Evolutionary conservation across 768 basidiomycete species (phyloP).

Genomic region (Chalciporus sphaerocephalus): DNA sequence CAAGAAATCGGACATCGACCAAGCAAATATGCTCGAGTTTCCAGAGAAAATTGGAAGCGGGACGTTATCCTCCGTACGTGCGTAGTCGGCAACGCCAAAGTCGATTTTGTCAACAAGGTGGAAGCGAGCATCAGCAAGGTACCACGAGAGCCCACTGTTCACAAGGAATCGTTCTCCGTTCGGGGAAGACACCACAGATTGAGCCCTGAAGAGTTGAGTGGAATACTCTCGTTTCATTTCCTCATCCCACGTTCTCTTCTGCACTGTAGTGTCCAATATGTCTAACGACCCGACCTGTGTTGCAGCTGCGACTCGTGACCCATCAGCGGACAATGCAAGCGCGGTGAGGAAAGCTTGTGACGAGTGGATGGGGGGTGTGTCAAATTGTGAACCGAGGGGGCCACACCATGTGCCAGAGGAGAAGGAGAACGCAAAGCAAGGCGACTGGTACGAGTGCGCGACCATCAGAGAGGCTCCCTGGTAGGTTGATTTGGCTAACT

Average conservation of each 20-base stretch:
- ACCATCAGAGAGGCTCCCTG: background rate
- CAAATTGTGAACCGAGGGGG: background rate
- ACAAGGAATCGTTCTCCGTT: slow-evolving; percentile 9
- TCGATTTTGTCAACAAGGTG: slow-evolving; percentile 7
- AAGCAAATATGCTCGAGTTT: slow-evolving; percentile 8
- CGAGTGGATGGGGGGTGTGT: background rate
- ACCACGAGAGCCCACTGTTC: background rate
- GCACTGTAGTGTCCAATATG: slow-evolving; percentile 8
- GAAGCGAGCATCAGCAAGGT: slow-evolving; percentile 1
- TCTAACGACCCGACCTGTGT: slow-evolving; percentile 2
- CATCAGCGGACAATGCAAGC: slow-evolving; percentile 19
- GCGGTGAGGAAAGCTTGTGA: slow-evolving; percentile 2
- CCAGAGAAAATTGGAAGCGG: slow-evolving; percentile 5
- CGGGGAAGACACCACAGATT: slow-evolving; percentile 3
- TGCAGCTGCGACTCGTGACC: slow-evolving; percentile 12
- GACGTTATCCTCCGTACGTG: background rate
- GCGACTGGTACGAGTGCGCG: slow-evolving; percentile 1
- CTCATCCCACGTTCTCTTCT: slow-evolving; percentile 8
- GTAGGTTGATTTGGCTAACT: background rate
- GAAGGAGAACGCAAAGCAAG: slow-evolving; percentile 6
- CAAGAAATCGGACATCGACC: slow-evolving; percentile 1
- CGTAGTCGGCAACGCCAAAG: background rate
- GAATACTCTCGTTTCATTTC: background rate
- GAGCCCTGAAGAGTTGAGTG: background rate
- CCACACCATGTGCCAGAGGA: background rate